Evolutionary conservation across 148 eudicot species (phyloP).

Genomic region (Chenopodium suecicum): DNA sequence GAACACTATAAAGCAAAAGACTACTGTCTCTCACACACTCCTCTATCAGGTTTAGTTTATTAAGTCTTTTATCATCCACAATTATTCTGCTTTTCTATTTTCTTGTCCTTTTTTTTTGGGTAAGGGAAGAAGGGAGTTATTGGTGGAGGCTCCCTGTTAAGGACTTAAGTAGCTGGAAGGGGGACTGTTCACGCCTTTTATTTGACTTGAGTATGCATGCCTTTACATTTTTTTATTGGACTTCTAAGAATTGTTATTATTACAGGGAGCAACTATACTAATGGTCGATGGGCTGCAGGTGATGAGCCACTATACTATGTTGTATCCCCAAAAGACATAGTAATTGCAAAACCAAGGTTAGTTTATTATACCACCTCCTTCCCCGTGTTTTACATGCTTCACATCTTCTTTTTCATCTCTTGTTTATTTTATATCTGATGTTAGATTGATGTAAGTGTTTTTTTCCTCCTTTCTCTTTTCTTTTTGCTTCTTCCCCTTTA

Average conservation of each 20-base stretch:
- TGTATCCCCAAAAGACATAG: constrained; percentile 96
- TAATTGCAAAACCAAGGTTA: constrained; percentile 96
- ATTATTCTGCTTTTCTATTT: background rate
- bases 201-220: background rate
- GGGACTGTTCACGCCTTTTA: constrained; percentile 5
- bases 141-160: background rate
- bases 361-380: constrained; percentile 3
- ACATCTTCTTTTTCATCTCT: background rate
- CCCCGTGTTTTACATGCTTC: background rate
- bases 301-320: constrained; percentile 94
- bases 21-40: constrained; percentile 87
- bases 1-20: constrained; percentile 98
- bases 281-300: constrained; percentile 95
- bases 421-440: background rate
- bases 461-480: background rate
- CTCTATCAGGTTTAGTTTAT: constrained; percentile 68
- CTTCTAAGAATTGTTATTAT: constrained; percentile 19
- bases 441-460: background rate
- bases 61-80: background rate
- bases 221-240: background rate
- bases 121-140: background rate
- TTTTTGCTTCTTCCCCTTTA: background rate
- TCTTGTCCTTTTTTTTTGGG: background rate
- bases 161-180: background rate
- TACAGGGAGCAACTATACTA: constrained; percentile 82